Conservation (phyloP, 805 yeast species). For the Hanseniaspora meyeri region DNA sequence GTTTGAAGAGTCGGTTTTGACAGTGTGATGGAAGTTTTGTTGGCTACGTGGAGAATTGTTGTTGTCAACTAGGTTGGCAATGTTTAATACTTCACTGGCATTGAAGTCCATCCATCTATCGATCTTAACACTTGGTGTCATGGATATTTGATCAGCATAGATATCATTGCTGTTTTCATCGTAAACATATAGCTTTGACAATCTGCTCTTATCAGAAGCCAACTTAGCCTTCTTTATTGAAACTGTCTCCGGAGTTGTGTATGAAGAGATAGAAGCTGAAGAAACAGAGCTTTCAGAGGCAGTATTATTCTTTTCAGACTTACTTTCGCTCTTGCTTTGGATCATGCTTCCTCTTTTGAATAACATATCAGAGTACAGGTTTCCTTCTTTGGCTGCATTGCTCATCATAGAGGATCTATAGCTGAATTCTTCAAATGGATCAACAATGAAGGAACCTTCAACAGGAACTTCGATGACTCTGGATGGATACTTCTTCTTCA, state of each 20-base stretch:
- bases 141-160: conserved; percentile 17
- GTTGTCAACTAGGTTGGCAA: conserved; percentile 9
- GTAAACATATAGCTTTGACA: conserved; percentile 8
- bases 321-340: not conserved
- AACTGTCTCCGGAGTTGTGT: not conserved
- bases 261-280: conserved; percentile 3
- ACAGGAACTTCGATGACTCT: conserved; percentile 18
- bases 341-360: conserved; percentile 12
- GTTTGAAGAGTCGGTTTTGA: not conserved
- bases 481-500: conserved; percentile 16
- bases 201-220: conserved; percentile 3
- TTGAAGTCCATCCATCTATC: conserved; percentile 27
- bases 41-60: not conserved
- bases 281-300: not conserved
- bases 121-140: conserved; percentile 24
- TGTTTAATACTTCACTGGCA: conserved; percentile 14
- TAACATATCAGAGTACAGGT: conserved; percentile 8
- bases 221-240: conserved; percentile 7
- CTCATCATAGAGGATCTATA: conserved; percentile 12
- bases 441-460: conserved; percentile 8
- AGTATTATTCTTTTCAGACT: not conserved
- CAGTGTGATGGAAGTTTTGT: not conserved
- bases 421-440: conserved; percentile 13
- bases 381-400: conserved; percentile 11
- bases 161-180: conserved; percentile 19